Base-by-base conservation (phyloP, 768 basidiomycete genomes). In the Kondoa subrosea region DNA sequence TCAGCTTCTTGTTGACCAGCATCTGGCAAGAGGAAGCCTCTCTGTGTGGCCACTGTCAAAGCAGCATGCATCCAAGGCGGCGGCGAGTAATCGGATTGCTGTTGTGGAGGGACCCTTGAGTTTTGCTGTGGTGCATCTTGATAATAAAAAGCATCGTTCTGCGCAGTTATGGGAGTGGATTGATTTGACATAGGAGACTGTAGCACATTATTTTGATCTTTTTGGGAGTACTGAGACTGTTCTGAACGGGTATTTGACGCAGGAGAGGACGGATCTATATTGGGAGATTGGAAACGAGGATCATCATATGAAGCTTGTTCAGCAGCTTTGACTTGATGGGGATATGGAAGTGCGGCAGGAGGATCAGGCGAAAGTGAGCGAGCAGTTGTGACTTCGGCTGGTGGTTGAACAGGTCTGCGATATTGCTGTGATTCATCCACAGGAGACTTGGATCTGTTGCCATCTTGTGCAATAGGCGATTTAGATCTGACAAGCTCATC, bases 21-120 rank as follows among this genome's bases (percentile, higher is more conserved):
- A 21, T 57, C 68, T 8, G 70, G 70, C 50, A 64, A 83, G 21
- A 87, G 80, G 76, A 87, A 96, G 2, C 93, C 93, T 64, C 85
- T 80, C 64, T 84, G 83, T 29, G 83, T 81, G 0, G 93, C 93
- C 74, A 85, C 83, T 2, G 79, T 78, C 60, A 99, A 77, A 0
- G 88, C 86, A 59, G 85, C 84, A 75, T 84, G 85, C 85, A 96
- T 85, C 87, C 93, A 95, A 34, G 79, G 79, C 79, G 90, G 85
- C n/a, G 61, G n/a, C n/a, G n/a, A n/a, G n/a, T n/a, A n/a, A n/a
- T n/a, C n/a, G 8, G 29, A 21, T 63, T 15, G 30, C 61, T 2
- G 61, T 63, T n/a, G 40, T 21, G 40, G 40, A 50, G 8, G 40
- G 40, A 50, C 40, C 8, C 12, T 50, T 21, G 40, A 50, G 12